Evolutionary conservation across 805 yeast genomes (phyloP).

Genomic region (Vanderwaltozyma tropicalis): DNA sequence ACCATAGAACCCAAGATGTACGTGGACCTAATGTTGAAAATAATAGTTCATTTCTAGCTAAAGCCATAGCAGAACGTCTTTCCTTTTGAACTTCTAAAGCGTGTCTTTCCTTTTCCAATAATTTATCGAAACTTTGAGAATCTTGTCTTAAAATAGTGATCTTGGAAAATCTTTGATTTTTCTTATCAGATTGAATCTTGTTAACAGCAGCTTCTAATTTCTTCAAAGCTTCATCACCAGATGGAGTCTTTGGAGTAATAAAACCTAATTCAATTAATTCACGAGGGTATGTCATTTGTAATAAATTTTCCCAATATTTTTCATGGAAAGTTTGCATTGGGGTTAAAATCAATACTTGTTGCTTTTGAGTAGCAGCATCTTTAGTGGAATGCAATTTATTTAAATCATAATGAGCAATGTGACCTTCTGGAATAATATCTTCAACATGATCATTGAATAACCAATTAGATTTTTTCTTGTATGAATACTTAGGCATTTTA

Average conservation of each 20-base stretch:
- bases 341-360: conserved; percentile 75
- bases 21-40: conserved; percentile 83
- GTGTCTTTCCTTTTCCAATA: conserved; percentile 82
- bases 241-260: conserved; percentile 71
- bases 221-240: conserved; percentile 73
- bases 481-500: conserved; percentile 38
- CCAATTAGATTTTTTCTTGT: conserved; percentile 29
- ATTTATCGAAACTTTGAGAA: conserved; percentile 61
- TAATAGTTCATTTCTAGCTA: conserved; percentile 84
- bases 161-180: conserved; percentile 61
- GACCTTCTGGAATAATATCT: conserved; percentile 56
- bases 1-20: conserved; percentile 93
- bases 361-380: conserved; percentile 63
- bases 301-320: conserved; percentile 79
- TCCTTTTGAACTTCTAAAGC: conserved; percentile 78
- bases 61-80: conserved; percentile 83
- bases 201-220: conserved; percentile 68
- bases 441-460: conserved; percentile 42
- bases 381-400: conserved; percentile 66
- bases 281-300: conserved; percentile 71
- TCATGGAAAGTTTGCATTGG: conserved; percentile 84
- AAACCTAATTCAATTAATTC: conserved; percentile 80
- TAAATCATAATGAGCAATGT: conserved; percentile 74
- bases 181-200: conserved; percentile 52
- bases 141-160: conserved; percentile 89